Evolutionary conservation across 371 early-diverging fungal genomes (phyloP).

Genomic region (Saksenaea oblongispora): DNA sequence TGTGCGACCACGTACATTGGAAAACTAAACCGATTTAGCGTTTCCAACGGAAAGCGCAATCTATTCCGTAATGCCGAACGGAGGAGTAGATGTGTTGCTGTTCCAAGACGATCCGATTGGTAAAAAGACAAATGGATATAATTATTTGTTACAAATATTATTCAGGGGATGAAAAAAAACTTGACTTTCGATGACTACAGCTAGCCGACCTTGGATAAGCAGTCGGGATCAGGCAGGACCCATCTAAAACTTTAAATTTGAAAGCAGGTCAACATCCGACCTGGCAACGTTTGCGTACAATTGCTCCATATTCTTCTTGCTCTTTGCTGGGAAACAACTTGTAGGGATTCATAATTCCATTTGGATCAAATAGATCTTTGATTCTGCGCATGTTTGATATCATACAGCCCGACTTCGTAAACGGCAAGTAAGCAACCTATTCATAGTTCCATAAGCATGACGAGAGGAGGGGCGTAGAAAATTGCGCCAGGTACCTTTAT

Average conservation of each 20-base stretch:
- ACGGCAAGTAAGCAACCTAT: constrained; percentile 41
- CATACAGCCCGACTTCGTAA: constrained; percentile 58
- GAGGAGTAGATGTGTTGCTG: too few species aligned
- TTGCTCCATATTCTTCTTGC: constrained; percentile 31
- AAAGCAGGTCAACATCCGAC: constrained; percentile 21
- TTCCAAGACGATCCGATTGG: too few species aligned
- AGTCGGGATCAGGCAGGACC: not conserved
- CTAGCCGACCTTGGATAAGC: not conserved
- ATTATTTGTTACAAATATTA: too few species aligned
- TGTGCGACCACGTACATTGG: too few species aligned
- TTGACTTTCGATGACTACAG: not conserved
- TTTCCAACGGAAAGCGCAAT: too few species aligned
- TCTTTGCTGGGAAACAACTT: constrained; percentile 54
- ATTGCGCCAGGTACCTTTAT: constrained; percentile 53
- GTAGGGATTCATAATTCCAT: constrained; percentile 87
- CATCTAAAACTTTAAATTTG: not conserved
- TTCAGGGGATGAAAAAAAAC: too few species aligned
- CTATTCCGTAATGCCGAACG: too few species aligned
- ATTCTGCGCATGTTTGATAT: constrained; percentile 65
- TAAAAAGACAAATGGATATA: too few species aligned
- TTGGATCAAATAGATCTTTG: constrained; percentile 78
- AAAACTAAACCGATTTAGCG: too few species aligned
- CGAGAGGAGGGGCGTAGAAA: too few species aligned
- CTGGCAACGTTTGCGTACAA: constrained; percentile 20
- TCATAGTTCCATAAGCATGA: not conserved